Base-by-base conservation (phyloP, 768 basidiomycete genomes). In the Lactarius sp. region DNA sequence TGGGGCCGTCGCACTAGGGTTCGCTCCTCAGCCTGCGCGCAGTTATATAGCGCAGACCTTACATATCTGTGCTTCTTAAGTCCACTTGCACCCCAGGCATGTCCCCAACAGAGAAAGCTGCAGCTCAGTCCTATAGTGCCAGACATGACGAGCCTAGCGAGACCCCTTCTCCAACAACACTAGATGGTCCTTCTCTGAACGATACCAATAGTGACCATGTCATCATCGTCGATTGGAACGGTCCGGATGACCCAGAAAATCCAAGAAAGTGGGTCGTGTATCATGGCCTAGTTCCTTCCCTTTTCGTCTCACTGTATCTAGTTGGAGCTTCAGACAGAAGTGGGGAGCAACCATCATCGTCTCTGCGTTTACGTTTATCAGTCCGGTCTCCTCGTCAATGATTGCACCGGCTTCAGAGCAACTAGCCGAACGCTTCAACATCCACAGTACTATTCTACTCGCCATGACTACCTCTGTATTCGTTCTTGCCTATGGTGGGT, bases 331-430 rank as follows among this genome's bases (percentile, higher is more conserved):
- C 22, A 39, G n/a, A 31, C 33, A 56, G 59, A 67, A 67, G 52
- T 67, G 59, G 66, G 39, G 77, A 0, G 82, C 81, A 0, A 86
- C 83, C 0, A 64, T 79, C 14, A 77, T 86, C 20, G 80, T 87
- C 0, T 86, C 87, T 0, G 75, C 77, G 0, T 88, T 86, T 69
- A 86, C 86, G 0, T 86, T 87, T 69, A 85, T 87, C 22, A 77
- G 75, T 2, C 85, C 88, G 0, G 77, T 90, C 0, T 84, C 88
- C 0, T 92, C 90, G 4, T 82, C 87, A 4, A 89, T 89, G 84
- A 76, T 90, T 1, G 85, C 90, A 0, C 88, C 88, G 0, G 88
- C 88, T 0, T 75, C 78, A 0, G 63, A 66, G 4, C 78, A 83
- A 57, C 68, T 92, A 0, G 84, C 77, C 2, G 61, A 70, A 3